Conservation (phyloP, 2,329 filamentous ascomycete species). For the Aspergillus ochraceoroseus region DNA sequence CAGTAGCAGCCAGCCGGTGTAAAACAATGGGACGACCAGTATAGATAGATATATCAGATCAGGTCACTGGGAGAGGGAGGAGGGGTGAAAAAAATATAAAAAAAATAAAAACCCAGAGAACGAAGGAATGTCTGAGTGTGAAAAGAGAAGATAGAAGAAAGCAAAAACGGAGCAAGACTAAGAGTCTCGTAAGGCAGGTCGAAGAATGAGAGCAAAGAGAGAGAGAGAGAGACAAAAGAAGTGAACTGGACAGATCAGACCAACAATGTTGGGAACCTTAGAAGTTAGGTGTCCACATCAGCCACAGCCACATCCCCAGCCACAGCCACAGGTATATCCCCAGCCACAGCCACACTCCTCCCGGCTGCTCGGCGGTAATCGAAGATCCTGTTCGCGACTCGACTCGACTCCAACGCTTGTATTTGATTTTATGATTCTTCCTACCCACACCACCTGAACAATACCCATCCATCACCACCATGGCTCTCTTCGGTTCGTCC, state of each 20-base stretch:
- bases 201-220: slow-evolving; percentile 1
- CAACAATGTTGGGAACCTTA: no score
- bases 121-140: slow-evolving; percentile 7
- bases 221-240: slow-evolving; percentile 4
- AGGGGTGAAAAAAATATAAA: neutral
- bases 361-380: no score
- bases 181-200: slow-evolving; percentile 1
- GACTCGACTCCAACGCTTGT: neutral
- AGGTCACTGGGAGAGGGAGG: no score
- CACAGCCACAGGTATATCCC: slow-evolving; percentile 14
- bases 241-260: slow-evolving; percentile 17
- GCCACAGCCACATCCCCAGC: slow-evolving; percentile 13
- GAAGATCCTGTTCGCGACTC: slow-evolving; percentile 12
- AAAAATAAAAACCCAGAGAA: slow-evolving; percentile 10
- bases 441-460: neutral
- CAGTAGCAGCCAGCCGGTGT: no score
- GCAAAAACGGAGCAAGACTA: no score
- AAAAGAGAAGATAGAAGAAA: slow-evolving; percentile 7
- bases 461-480: slow-evolving; percentile 16
- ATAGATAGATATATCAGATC: no score
- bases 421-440: neutral
- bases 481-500: slow-evolving; percentile 41
- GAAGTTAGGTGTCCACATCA: slow-evolving; percentile 26
- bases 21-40: no score
- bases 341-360: no score